Percentiles rank a stretch among this genome's conserved stretches.
These are phyloP conservation scores for Poronia punctata DNA, from an alignment of 495 filamentous ascomycete genomes.

Conservation along the genomic window DNA sequence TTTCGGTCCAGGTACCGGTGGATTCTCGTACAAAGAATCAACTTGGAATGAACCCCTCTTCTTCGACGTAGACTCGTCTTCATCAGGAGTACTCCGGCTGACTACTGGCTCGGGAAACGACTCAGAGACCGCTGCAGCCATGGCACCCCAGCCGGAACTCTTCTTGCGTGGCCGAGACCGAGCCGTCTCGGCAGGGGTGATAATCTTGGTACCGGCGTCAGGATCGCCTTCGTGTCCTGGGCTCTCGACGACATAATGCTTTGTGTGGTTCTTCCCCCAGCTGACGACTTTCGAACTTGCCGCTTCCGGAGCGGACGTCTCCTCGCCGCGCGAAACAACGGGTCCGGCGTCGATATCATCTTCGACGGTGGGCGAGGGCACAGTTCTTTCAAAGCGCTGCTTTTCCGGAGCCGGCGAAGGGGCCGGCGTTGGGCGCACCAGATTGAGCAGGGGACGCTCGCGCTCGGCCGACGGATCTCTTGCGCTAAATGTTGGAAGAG, in stretches of 20 bases:
- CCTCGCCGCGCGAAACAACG: slow-evolving; percentile 15
- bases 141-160: slow-evolving; percentile 32
- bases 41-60: slow-evolving; percentile 12
- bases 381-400: slow-evolving; percentile 12
- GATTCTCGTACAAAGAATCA: slow-evolving; percentile 19
- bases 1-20: slow-evolving; percentile 32
- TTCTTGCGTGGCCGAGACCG: slow-evolving; percentile 24
- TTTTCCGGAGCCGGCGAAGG: slow-evolving; percentile 38
- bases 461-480: slow-evolving; percentile 43
- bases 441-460: slow-evolving; percentile 44
- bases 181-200: slow-evolving; percentile 17
- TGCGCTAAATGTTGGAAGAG: slow-evolving; percentile 29
- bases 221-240: slow-evolving; percentile 34
- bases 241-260: slow-evolving; percentile 52
- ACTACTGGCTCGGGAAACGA: too few species aligned
- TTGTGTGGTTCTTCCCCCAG: slow-evolving; percentile 55
- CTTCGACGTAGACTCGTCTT: slow-evolving; percentile 11
- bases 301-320: slow-evolving; percentile 20
- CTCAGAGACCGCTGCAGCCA: slow-evolving; percentile 35
- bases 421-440: slow-evolving; percentile 45
- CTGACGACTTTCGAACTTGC: slow-evolving; percentile 43
- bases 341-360: slow-evolving; percentile 6
- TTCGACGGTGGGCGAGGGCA: slow-evolving; percentile 1
- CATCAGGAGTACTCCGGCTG: too few species aligned
- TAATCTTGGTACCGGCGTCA: slow-evolving; percentile 18